Percentiles rank a stretch among this genome's conserved stretches.
phyloP scores from a whole-genome alignment of 495 filamentous ascomycete genomes.

The Hypoxylon fuscum region DNA sequence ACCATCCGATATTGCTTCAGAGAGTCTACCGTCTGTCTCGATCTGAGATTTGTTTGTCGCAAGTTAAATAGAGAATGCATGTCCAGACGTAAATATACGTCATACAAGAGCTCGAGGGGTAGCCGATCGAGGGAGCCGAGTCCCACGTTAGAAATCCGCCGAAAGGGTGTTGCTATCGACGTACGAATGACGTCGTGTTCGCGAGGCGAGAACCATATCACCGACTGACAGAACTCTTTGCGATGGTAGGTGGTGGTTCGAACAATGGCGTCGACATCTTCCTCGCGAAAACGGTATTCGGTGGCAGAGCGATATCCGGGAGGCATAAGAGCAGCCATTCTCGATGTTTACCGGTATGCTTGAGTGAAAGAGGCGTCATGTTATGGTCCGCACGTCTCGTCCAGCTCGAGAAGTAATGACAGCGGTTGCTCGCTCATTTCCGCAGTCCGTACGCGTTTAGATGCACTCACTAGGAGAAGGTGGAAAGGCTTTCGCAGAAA shows the following conservation, averaged over 20 bases:
- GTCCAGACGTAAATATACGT: slow-evolving; percentile 48
- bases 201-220: slow-evolving; percentile 49
- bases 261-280: slow-evolving; percentile 39
- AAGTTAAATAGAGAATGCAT: slow-evolving; percentile 51
- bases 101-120: slow-evolving; percentile 50
- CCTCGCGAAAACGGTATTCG: slow-evolving; percentile 37
- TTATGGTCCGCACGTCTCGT: too few species aligned
- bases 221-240: slow-evolving; percentile 45
- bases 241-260: slow-evolving; percentile 44
- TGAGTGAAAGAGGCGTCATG: slow-evolving; percentile 11
- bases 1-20: slow-evolving; percentile 47
- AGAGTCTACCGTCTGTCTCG: slow-evolving; percentile 49
- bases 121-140: slow-evolving; percentile 47
- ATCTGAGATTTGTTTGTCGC: slow-evolving; percentile 49
- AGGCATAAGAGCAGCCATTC: slow-evolving; percentile 32
- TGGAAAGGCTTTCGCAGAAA: too few species aligned
- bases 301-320: slow-evolving; percentile 33
- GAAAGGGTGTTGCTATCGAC: slow-evolving; percentile 49
- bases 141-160: slow-evolving; percentile 37
- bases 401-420: too few species aligned
- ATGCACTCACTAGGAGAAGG: too few species aligned
- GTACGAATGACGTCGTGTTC: slow-evolving; percentile 30
- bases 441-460: too few species aligned
- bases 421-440: too few species aligned
- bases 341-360: slow-evolving; percentile 18